Conservation (phyloP, 192 early-diverging fungal species). For the Cladochytrium replicatum region DNA sequence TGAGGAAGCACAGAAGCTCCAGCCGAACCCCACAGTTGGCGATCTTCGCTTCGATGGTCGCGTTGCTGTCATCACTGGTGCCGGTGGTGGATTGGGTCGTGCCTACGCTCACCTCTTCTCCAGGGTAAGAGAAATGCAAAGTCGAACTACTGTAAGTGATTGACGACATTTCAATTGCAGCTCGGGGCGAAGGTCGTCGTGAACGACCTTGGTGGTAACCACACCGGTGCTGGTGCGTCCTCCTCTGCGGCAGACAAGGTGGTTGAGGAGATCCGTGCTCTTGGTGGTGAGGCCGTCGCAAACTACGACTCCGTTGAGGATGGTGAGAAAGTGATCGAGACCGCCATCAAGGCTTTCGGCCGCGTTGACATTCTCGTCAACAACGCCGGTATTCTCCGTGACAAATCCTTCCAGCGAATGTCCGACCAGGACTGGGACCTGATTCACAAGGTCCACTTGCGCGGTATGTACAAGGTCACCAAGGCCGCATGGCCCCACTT, state of each 20-base stretch:
- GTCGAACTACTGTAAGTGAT: too few relatives aligned
- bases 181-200: slow-evolving; percentile 85
- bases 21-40: slow-evolving; percentile 42
- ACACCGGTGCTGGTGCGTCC: slow-evolving; percentile 28
- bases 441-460: slow-evolving; percentile 79
- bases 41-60: slow-evolving; percentile 62
- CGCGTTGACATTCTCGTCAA: slow-evolving; percentile 73
- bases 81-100: slow-evolving; percentile 86
- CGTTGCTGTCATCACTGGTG: slow-evolving; percentile 83
- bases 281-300: slow-evolving; percentile 86
- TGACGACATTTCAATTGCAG: too few relatives aligned
- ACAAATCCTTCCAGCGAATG: slow-evolving; percentile 86
- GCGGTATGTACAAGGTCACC: slow-evolving; percentile 88
- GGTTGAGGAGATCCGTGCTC: slow-evolving; percentile 66
- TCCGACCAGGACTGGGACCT: slow-evolving; percentile 92
- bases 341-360: slow-evolving; percentile 72
- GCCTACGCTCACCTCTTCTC: slow-evolving; percentile 80
- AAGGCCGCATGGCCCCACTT: slow-evolving; percentile 94
- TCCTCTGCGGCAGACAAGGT: slow-evolving; percentile 56
- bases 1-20: slow-evolving; percentile 61
- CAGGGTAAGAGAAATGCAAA: slow-evolving; percentile 41
- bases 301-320: slow-evolving; percentile 88
- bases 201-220: slow-evolving; percentile 72
- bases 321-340: slow-evolving; percentile 88
- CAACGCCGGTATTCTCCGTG: slow-evolving; percentile 95